Evolutionary conservation across 805 yeast species (phyloP).

Genomic region (Myxozyma neglecta): DNA sequence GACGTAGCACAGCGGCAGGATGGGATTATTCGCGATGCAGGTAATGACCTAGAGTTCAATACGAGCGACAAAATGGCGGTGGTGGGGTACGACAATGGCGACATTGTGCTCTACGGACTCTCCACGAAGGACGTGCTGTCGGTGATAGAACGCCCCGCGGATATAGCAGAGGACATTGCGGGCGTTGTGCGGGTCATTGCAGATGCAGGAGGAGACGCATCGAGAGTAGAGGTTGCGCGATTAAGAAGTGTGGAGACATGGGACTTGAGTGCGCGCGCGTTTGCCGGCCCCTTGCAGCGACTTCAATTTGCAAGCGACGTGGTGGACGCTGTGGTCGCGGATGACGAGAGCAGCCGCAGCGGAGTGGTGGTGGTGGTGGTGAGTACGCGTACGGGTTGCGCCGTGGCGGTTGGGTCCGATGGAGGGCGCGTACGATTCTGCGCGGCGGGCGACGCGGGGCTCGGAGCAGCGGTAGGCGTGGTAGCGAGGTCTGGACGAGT

Average conservation of each 20-base stretch:
- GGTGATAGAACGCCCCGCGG: not conserved
- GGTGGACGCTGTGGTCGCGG: not conserved
- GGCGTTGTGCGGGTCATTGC: not conserved
- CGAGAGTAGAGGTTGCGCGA: constrained; percentile 10
- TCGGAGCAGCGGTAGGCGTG: not conserved
- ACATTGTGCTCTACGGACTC: constrained; percentile 18
- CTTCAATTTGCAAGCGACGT: not conserved
- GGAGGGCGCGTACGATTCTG: not conserved
- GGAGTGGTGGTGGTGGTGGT: not conserved
- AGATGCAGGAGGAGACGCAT: not conserved
- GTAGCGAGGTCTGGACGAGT: not conserved
- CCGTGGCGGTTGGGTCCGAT: too few relatives aligned
- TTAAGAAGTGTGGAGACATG: constrained; percentile 13
- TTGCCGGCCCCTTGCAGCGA: constrained; percentile 8
- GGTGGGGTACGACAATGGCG: constrained; percentile 43
- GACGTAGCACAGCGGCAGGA: constrained; percentile 36
- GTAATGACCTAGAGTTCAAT: constrained; percentile 48
- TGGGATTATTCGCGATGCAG: constrained; percentile 29
- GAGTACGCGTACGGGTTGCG: not conserved
- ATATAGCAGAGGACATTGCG: not conserved
- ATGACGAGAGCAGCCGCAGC: not conserved
- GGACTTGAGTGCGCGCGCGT: constrained; percentile 15
- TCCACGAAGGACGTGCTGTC: constrained; percentile 8
- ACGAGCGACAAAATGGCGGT: constrained; percentile 43
- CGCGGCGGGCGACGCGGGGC: constrained; percentile 6